Conservation (phyloP, 2,329 filamentous ascomycete species). For the Atkinsonella hypoxylon region DNA sequence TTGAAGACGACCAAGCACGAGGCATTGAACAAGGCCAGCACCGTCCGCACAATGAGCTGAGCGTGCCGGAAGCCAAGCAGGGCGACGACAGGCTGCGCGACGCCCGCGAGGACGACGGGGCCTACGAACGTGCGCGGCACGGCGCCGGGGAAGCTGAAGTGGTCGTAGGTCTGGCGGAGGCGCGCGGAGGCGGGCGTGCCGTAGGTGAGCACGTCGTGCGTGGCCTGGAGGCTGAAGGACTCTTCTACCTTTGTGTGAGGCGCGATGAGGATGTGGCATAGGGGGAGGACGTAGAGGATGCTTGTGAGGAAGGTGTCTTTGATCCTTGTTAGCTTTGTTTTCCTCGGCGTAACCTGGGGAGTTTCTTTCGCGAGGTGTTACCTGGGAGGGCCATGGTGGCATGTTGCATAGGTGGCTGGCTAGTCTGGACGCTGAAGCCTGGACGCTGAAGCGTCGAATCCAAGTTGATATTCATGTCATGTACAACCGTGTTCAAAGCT, state of each 20-base stretch:
- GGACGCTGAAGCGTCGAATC: no score
- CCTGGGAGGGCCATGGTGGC: no score
- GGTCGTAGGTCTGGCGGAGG: constrained; percentile 63
- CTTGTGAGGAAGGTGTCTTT: constrained; percentile 16
- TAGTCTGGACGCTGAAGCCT: no score
- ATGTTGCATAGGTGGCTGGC: no score
- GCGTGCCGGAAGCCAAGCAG: constrained; percentile 43
- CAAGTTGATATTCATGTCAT: no score
- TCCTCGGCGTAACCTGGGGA: no score
- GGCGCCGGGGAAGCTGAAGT: constrained; percentile 79
- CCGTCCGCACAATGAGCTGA: constrained; percentile 55
- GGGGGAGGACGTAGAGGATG: constrained; percentile 43
- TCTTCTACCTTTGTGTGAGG: constrained; percentile 98
- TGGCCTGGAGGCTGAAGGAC: constrained; percentile 92
- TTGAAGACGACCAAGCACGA: constrained; percentile 55
- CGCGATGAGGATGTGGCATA: constrained; percentile 57
- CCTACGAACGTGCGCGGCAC: constrained; percentile 89
- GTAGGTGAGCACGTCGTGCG: constrained; percentile 77
- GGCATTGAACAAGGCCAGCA: constrained; percentile 70
- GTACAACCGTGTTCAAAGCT: no score
- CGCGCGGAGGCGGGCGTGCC: constrained; percentile 53
- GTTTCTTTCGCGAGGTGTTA: no score
- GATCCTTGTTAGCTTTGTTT: not conserved
- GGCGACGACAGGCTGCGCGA: constrained; percentile 55
- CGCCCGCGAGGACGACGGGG: constrained; percentile 59